Evolutionary conservation across 2,329 filamentous ascomycete species (phyloP).

Genomic region (Fusarium continuum): DNA sequence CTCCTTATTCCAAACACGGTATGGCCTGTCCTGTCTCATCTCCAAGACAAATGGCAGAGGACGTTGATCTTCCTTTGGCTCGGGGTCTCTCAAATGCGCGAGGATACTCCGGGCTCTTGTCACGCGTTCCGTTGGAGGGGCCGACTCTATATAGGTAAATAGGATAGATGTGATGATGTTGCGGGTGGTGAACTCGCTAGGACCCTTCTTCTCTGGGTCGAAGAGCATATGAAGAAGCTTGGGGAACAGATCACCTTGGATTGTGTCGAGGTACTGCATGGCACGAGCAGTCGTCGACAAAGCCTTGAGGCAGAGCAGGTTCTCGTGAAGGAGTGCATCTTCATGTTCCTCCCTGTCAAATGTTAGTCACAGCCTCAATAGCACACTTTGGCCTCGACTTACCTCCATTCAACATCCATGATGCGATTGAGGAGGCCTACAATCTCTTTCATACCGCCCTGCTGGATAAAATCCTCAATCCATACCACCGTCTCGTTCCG

Average conservation of each 20-base stretch:
- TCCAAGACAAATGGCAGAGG: conserved; percentile 88
- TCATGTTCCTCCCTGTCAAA: conserved; percentile 86
- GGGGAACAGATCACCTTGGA: conserved; percentile 84
- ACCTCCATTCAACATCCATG: conserved; percentile 96
- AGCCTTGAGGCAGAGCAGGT: conserved; percentile 91
- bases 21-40: conserved; percentile 87
- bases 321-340: conserved; percentile 90
- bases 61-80: conserved; percentile 76
- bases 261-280: conserved; percentile 80
- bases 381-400: conserved; percentile 47
- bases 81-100: conserved; percentile 80
- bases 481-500: conserved; percentile 95
- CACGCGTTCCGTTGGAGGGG: conserved; percentile 68
- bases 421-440: conserved; percentile 88
- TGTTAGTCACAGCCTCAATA: conserved; percentile 7
- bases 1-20: conserved; percentile 94
- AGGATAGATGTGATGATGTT: conserved; percentile 89
- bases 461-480: conserved; percentile 90
- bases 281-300: conserved; percentile 91
- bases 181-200: conserved; percentile 94
- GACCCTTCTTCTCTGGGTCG: conserved; percentile 97
- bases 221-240: conserved; percentile 89
- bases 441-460: conserved; percentile 92
- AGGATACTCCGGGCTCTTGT: conserved; percentile 78
- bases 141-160: conserved; percentile 84